Conservation (phyloP, 2,329 filamentous ascomycete species). For the Hypoxylon sp. region DNA sequence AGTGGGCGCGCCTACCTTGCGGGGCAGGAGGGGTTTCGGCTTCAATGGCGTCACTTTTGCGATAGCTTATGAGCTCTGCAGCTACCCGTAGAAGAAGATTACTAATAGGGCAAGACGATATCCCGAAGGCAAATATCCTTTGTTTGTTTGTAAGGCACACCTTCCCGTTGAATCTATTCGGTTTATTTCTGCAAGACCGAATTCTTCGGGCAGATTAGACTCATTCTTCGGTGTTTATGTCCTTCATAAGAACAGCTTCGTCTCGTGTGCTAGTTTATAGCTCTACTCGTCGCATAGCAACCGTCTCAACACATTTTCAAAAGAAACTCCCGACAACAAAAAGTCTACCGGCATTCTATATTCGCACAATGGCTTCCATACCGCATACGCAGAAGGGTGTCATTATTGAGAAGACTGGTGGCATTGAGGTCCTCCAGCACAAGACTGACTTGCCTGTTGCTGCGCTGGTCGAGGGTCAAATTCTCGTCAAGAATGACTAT, state of each 20-base stretch:
- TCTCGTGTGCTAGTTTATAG: conserved; percentile 37
- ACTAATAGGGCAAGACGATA: conserved; percentile 13
- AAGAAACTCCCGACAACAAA: conserved; percentile 4
- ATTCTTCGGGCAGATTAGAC: neutral
- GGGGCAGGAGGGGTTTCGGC: conserved; percentile 31
- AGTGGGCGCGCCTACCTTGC: neutral
- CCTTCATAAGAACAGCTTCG: conserved; percentile 34
- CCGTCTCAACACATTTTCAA: conserved; percentile 8
- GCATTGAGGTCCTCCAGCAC: conserved; percentile 78
- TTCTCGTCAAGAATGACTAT: conserved; percentile 85
- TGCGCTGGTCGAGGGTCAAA: conserved; percentile 73
- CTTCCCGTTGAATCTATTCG: neutral
- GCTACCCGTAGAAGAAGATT: conserved; percentile 2
- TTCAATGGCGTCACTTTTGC: conserved; percentile 37
- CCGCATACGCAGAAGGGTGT: conserved; percentile 81
- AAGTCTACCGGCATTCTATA: neutral
- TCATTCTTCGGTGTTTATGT: conserved; percentile 32
- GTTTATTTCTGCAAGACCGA: conserved; percentile 8
- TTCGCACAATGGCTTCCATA: conserved; percentile 55
- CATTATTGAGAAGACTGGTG: conserved; percentile 78
- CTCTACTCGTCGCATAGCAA: conserved; percentile 33
- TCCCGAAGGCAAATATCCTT: conserved; percentile 6
- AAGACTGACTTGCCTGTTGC: conserved; percentile 80
- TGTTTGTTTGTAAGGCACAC: neutral
- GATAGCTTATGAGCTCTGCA: conserved; percentile 10